Conservation (phyloP, 2,329 filamentous ascomycete species). For the Fusarium bulbicola region DNA sequence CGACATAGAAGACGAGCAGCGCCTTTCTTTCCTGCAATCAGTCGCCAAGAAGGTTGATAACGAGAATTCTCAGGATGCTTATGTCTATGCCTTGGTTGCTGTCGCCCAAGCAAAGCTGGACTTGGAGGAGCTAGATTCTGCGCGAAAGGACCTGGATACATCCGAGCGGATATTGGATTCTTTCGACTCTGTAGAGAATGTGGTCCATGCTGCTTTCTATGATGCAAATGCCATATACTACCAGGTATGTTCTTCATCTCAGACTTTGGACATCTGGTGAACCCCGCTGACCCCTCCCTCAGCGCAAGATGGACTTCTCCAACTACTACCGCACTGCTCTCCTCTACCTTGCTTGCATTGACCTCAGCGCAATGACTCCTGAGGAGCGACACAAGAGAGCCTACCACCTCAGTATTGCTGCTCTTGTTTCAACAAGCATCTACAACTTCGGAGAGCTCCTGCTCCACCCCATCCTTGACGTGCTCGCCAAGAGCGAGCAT, state of each 20-base stretch:
- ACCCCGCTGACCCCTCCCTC: constrained; percentile 48
- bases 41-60: constrained; percentile 91
- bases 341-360: constrained; percentile 95
- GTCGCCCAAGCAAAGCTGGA: constrained; percentile 88
- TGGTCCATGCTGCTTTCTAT: constrained; percentile 97
- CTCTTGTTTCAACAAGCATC: constrained; percentile 91
- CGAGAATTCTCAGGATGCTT: constrained; percentile 91
- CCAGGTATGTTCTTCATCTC: constrained; percentile 60
- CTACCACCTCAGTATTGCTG: constrained; percentile 92
- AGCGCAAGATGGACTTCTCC: constrained; percentile 87
- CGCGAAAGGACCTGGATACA: constrained; percentile 85
- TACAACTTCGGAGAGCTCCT: constrained; percentile 99
- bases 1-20: constrained; percentile 80
- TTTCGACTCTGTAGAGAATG: constrained; percentile 94
- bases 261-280: neutral
- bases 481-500: constrained; percentile 73
- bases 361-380: constrained; percentile 76
- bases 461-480: constrained; percentile 93
- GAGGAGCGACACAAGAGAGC: constrained; percentile 83
- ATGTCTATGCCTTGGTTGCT: constrained; percentile 91
- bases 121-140: constrained; percentile 80
- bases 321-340: constrained; percentile 98
- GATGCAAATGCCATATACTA: constrained; percentile 95
- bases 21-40: constrained; percentile 82
- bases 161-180: constrained; percentile 88